Evolutionary conservation across 768 basidiomycete genomes (phyloP).

Genomic region (Suillus clintonianus): DNA sequence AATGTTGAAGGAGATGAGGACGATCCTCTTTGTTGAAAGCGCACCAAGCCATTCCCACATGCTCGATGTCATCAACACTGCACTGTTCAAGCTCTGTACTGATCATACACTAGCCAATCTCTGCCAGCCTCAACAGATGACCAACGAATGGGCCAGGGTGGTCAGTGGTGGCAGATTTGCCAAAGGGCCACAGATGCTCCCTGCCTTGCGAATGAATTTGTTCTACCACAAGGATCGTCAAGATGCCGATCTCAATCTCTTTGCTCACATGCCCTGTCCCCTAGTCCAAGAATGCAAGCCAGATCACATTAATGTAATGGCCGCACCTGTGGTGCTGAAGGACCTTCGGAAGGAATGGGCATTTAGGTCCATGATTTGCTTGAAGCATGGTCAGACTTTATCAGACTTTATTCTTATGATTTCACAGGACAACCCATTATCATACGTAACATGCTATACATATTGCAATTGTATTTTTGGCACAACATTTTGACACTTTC

Average conservation of each 20-base stretch:
- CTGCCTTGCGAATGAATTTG: neutral
- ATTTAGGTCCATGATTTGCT: too few relatives aligned
- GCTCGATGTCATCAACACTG: neutral
- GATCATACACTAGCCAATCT: neutral
- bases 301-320: neutral
- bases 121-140: neutral
- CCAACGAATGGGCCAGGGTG: neutral
- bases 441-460: too few relatives aligned
- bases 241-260: neutral
- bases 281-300: neutral
- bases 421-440: too few relatives aligned
- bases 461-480: too few relatives aligned
- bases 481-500: too few relatives aligned
- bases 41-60: neutral
- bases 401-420: too few relatives aligned
- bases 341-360: neutral
- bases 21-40: neutral
- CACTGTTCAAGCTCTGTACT: neutral
- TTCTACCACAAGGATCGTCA: neutral
- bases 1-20: neutral
- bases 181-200: neutral
- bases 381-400: too few relatives aligned
- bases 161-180: neutral
- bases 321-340: neutral
- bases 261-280: neutral